Evolutionary conservation across 768 basidiomycete genomes (phyloP).

Genomic region (Kwoniella mangroviensis): DNA sequence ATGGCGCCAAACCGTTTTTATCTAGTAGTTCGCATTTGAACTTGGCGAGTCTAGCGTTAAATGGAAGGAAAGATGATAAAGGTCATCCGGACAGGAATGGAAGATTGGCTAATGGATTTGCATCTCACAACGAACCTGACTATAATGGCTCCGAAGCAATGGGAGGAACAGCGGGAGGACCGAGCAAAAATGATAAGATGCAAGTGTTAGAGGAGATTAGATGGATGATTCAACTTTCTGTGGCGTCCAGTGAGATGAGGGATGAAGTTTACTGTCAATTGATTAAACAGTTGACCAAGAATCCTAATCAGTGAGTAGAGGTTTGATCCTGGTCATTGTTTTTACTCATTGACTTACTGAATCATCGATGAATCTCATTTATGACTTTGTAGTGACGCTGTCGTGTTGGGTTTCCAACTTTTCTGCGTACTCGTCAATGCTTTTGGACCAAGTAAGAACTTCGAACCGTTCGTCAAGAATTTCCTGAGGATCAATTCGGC

Average conservation of each 20-base stretch:
- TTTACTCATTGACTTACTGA: too few relatives aligned
- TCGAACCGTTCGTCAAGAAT: slow-evolving; percentile 78
- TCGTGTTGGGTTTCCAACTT: slow-evolving; percentile 91
- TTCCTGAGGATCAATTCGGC: slow-evolving; percentile 75
- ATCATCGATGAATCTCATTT: neutral
- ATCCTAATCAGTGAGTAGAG: slow-evolving; percentile 76
- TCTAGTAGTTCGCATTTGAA: slow-evolving; percentile 21
- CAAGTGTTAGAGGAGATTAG: slow-evolving; percentile 75
- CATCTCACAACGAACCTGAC: neutral
- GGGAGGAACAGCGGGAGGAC: slow-evolving; percentile 7
- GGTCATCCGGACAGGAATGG: slow-evolving; percentile 46
- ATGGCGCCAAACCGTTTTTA: slow-evolving; percentile 28
- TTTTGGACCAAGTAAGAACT: slow-evolving; percentile 91
- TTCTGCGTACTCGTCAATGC: slow-evolving; percentile 87
- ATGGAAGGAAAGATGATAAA: slow-evolving; percentile 37
- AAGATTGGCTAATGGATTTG: slow-evolving; percentile 20
- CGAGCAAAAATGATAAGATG: slow-evolving; percentile 36
- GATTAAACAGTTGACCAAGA: slow-evolving; percentile 86
- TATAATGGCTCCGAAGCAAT: neutral
- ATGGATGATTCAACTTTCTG: slow-evolving; percentile 80
- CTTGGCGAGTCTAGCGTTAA: slow-evolving; percentile 23
- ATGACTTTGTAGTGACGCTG: slow-evolving; percentile 67
- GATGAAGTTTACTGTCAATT: slow-evolving; percentile 94
- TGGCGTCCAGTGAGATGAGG: slow-evolving; percentile 78
- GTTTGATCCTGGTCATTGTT: too few relatives aligned